phyloP scores from a whole-genome alignment of 2,329 filamentous ascomycete genomes.

The Xylaria digitata region DNA sequence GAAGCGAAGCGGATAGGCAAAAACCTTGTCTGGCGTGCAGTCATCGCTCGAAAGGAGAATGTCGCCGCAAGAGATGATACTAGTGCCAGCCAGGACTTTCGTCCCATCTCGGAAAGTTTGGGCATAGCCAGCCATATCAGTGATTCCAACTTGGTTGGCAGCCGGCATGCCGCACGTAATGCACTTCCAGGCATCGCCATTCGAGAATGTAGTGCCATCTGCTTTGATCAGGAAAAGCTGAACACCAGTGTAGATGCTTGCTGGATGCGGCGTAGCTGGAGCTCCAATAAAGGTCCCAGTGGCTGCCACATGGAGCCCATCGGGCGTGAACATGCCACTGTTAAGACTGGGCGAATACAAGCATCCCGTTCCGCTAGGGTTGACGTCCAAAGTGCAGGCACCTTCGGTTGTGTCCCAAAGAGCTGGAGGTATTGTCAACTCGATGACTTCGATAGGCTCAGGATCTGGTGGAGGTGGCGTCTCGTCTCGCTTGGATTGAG shows the following conservation, averaged over 20 bases:
- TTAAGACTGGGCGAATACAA: no score
- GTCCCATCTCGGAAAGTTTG: constrained; percentile 56
- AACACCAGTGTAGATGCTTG: constrained; percentile 55
- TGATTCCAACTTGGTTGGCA: constrained; percentile 44
- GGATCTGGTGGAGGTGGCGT: constrained; percentile 33
- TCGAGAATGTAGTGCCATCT: constrained; percentile 55
- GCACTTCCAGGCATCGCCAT: constrained; percentile 61
- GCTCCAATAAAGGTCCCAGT: constrained; percentile 57
- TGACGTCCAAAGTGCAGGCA: constrained; percentile 26
- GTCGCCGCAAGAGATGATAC: constrained; percentile 54
- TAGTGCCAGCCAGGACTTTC: constrained; percentile 50
- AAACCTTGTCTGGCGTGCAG: constrained; percentile 52
- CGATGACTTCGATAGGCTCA: constrained; percentile 35
- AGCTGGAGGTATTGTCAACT: constrained; percentile 32
- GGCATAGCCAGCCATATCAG: constrained; percentile 53
- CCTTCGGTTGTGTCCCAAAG: constrained; percentile 16
- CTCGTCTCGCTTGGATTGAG: no score
- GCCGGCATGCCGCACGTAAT: constrained; percentile 57
- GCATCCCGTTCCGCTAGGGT: constrained; percentile 29
- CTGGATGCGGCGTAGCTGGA: constrained; percentile 52
- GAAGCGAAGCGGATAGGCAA: constrained; percentile 57
- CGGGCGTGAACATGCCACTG: constrained; percentile 52
- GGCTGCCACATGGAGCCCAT: constrained; percentile 57
- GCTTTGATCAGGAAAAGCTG: constrained; percentile 58
- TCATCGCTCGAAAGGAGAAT: constrained; percentile 50